Evolutionary conservation across 768 basidiomycete species (phyloP), one percentile per base, ranked within the genome.

Genomic region (Strobilomyces confusus): DNA sequence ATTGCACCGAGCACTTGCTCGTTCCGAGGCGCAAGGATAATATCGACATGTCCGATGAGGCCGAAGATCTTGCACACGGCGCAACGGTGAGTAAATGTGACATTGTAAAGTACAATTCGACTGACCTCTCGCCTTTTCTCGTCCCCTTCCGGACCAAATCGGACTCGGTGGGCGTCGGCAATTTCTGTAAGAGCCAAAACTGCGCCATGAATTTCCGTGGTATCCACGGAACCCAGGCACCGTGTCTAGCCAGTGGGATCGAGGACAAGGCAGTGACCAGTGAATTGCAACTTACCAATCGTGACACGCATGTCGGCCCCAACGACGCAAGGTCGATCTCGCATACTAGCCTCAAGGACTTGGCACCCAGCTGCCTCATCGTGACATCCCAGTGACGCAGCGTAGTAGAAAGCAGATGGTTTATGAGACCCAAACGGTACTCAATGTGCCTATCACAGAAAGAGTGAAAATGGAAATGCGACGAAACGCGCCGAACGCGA

Each of bases 341-440:
- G 60, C 87, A 88, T 48, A 97, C 79, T 14, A 73, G 72, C 41
- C 83, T 76, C 51, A 97, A 72, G 12, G 94, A 87, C 60, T 85
- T 78, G 9, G 93, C 83, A 22, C 85, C 90, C 12, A 92, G 72
- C 50, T 81, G 77, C 51, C 95, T 79, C 82, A 98, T 87, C 23
- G 78, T 69, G 4, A 79, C 68, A 64, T 98, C 95, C 95, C 95
- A 98, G 69, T 98, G 95, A 48, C 89, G 77, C 49, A 95, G 63
- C 0, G 87, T 86, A 41, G 87, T 83, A 56, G 81, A 73, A 36
- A 90, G 66, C 38, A 97, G 66, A 65, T 95, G 91, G 48, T 86
- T 76, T 44, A 93, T 69, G 49, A 98, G 73, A 56, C 72, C 77
- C 2, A 72, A 54, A 30, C 87, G 80, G 68, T 98, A 98, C 63